Evolutionary conservation across 2,329 filamentous ascomycete species (phyloP), one percentile per base, ranked within the genome.

Genomic region (Hypocrella siamensis): DNA sequence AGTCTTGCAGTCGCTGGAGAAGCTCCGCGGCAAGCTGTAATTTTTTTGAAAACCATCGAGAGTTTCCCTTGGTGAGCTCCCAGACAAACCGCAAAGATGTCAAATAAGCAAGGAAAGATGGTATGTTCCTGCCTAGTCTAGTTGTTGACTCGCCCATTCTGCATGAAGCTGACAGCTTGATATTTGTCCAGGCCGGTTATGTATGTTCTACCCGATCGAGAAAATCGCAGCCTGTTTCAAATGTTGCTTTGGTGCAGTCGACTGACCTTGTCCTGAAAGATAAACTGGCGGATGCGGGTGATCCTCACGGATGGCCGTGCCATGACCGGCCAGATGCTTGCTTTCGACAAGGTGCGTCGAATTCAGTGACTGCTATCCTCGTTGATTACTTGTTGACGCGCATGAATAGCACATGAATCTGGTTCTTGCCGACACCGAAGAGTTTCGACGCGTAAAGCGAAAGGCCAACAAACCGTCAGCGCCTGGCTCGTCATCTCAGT

Each of bases 391-490:
- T n/a, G n/a, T n/a, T n/a, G n/a, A n/a, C n/a, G n/a, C n/a, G n/a
- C n/a, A n/a, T n/a, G n/a, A n/a, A n/a, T 32, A 93, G 85, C 90
- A 98, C 60, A 98, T 98, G 90, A 98, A 98, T 58, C 74, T 98
- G 42, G 90, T 98, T 39, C 80, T 98, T 40, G 90, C 88, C 59
- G 90, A 98, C 52, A 96, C 90, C 44, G 90, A 98, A 70, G 88
- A 96, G 58, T 94, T 93, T 59, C 81, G 86, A 54, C 80, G 80
- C 52, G 78, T 88, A 40, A 92, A 90, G 65, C 74, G 81, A 58
- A 88, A 80, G 65, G 73, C 78, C 46, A 68, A 73, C 45, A 92
- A 90, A 63, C 62, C 70, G 32, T 57, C 69, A 31, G 74, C 79
- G 27, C 72, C 76, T 16, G 69, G 68, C 38, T 65, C 75, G 43